Evolutionary conservation across 2,329 filamentous ascomycete species (phyloP), one percentile per base, ranked within the genome.

Genomic region (Pleomassaria siparia): DNA sequence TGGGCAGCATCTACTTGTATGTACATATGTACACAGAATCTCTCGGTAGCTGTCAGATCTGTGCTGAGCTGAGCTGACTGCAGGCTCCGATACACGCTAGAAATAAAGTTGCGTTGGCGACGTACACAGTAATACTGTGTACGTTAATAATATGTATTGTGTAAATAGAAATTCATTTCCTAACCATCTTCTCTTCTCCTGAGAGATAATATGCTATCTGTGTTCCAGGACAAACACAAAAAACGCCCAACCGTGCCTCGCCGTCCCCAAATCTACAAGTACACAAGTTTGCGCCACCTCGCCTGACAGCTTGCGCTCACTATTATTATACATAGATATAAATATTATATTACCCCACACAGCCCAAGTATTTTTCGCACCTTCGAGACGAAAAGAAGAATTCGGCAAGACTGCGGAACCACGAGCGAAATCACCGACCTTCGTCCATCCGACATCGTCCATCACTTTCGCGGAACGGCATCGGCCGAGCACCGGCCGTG

Each of bases 281-380:
- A 5, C 29, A 15, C n/a, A 32, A 9, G 29, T 15, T 12, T 15
- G 18, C 35, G 18, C 18, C 35, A 22, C 35, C 35, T 21, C 35
- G 35, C 18, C 35, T 22, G 35, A 7, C 32, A 40, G 15, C n/a
- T n/a, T n/a, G n/a, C n/a, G n/a, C n/a, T n/a, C n/a, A n/a, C n/a
- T n/a, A n/a, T n/a, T n/a, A n/a, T n/a, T n/a, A n/a, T n/a, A n/a
- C n/a, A n/a, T n/a, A n/a, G n/a, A n/a, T n/a, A n/a, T n/a, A n/a
- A n/a, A n/a, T n/a, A n/a, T n/a, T n/a, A n/a, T n/a, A 40, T 29
- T 42, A 42, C 40, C 40, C 40, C 40, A 42, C 40, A 42, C 13
- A 4, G 26, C 40, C 15, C 26, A 42, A 32, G 25, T 30, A 15
- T 11, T 42, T 42, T n/a, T n/a, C n/a, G n/a, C n/a, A n/a, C n/a